phyloP scores from a whole-genome alignment of 2,329 filamentous ascomycete genomes.

The Claviceps digitariae region DNA sequence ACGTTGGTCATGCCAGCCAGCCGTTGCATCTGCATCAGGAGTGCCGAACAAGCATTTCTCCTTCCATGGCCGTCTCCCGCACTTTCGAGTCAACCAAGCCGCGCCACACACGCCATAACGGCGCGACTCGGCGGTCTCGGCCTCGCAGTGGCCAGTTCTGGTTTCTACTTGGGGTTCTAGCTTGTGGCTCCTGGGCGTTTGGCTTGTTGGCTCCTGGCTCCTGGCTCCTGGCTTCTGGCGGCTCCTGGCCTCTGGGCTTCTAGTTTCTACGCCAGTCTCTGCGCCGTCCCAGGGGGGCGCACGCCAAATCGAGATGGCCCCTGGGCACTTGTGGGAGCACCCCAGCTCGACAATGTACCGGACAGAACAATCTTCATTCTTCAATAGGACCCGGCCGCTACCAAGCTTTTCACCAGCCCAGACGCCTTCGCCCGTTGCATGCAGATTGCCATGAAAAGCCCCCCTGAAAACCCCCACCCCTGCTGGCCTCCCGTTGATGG shows the following conservation, averaged over 20 bases:
- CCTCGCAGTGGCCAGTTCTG: neutral
- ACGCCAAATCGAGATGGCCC: constrained; percentile 1
- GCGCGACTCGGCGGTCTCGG: neutral
- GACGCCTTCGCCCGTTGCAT: neutral
- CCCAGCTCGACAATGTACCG: neutral
- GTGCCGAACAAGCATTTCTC: neutral
- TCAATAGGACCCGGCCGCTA: neutral
- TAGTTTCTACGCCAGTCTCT: neutral
- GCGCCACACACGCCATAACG: neutral
- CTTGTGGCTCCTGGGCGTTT: no score
- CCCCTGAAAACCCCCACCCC: neutral
- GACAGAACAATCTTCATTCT: neutral
- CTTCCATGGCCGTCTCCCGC: neutral
- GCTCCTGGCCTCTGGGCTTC: neutral
- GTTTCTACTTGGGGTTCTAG: neutral
- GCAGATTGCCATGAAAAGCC: neutral
- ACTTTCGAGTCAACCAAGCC: neutral
- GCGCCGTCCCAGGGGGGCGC: neutral
- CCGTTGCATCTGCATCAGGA: neutral
- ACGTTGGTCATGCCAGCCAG: neutral
- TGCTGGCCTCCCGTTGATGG: constrained; percentile 1
- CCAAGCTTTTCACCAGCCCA: neutral
- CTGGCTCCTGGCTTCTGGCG: no score
- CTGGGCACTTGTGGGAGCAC: neutral
- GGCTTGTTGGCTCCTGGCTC: no score